Conservation (phyloP, 1,284 basidiomycete species). For the Fomitiporia mediterranea region DNA sequence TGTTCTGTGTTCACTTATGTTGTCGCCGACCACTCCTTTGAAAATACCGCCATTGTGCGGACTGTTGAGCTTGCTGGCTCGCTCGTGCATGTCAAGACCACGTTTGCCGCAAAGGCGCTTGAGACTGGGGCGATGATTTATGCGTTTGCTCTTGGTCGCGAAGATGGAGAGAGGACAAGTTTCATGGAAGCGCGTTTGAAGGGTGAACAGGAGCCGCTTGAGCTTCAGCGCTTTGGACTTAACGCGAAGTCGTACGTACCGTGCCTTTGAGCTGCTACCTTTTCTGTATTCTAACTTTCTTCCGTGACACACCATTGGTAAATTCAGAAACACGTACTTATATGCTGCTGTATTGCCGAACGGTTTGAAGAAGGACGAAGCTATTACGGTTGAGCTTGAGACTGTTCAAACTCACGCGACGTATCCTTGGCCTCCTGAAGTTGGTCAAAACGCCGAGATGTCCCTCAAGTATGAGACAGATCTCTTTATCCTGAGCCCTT, state of each 20-base stretch:
- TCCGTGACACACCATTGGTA: neutral
- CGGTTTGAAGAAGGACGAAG: slow-evolving; percentile 47
- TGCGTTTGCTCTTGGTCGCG: slow-evolving; percentile 61
- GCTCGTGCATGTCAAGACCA: slow-evolving; percentile 80
- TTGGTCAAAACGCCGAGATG: slow-evolving; percentile 77
- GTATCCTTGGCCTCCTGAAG: slow-evolving; percentile 68
- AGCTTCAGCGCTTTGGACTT: slow-evolving; percentile 46
- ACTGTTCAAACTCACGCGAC: slow-evolving; percentile 73
- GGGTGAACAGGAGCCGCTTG: slow-evolving; percentile 57
- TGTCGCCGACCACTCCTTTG: slow-evolving; percentile 52
- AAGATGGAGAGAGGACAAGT: slow-evolving; percentile 64
- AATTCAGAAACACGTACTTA: slow-evolving; percentile 33
- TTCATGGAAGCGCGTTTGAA: slow-evolving; percentile 79
- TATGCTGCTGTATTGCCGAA: slow-evolving; percentile 42
- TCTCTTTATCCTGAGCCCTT: slow-evolving; percentile 78
- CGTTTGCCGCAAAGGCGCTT: slow-evolving; percentile 77
- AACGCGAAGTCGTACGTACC: slow-evolving; percentile 48
- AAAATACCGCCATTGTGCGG: slow-evolving; percentile 84
- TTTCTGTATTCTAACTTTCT: slow-evolving; percentile 3
- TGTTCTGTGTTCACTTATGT: slow-evolving; percentile 27
- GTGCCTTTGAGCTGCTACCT: slow-evolving; percentile 30
- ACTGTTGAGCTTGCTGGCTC: slow-evolving; percentile 85
- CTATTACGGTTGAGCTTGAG: slow-evolving; percentile 72
- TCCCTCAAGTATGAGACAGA: slow-evolving; percentile 74
- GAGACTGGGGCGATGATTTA: slow-evolving; percentile 60